Base-by-base conservation (phyloP, 2,329 filamentous ascomycete species). In the Ophiosphaerella korrae region DNA sequence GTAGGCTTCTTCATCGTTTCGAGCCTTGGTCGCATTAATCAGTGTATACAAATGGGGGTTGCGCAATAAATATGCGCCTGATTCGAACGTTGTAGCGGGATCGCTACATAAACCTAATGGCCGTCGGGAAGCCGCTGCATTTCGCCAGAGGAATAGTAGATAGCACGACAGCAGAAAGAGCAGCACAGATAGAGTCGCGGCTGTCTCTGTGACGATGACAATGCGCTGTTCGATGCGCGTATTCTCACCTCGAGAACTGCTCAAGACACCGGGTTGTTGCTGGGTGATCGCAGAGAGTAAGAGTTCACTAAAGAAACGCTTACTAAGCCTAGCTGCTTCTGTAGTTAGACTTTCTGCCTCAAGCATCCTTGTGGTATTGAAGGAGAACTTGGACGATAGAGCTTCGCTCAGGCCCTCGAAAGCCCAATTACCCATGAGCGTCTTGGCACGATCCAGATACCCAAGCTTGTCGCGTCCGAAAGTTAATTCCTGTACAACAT, bases 241-340 rank as follows among this genome's bases (percentile, higher is more conserved):
- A 0, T 5, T 18, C 16, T 47, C 33, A 2, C 58, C 63, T 2
- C 9, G 13, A 9, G 49, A 16, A 5, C n/a, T 39, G 31, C 52
- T 45, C 8, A 31, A 29, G 3, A 43, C 26, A 12, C 34, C 29
- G 6, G 34, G 21, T 5, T 39, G 34, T 13, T 24, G 13, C 16
- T 48, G 38, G n/a, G 31, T 41, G 8, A 60, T 37, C 13, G 55
- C 54, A 24, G 35, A 52, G n/a, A 46, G 32, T 1, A 62, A 31
- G 1, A 62, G 9, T 21, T 64, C 58, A 14, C 57, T 53, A 29
- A 62, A 62, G 31, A 60, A 53, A 4, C 61, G 53, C 18, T 36
- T 31, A 16, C 47, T 45, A 1, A 59, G 50, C 9, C 45, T 50
- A 12, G 6, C 38, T n/a, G 54, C 59, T 34, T 57, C 34, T 2